Base-by-base conservation (phyloP, 2,329 filamentous ascomycete species). In the Calonectria hawksworthii region DNA sequence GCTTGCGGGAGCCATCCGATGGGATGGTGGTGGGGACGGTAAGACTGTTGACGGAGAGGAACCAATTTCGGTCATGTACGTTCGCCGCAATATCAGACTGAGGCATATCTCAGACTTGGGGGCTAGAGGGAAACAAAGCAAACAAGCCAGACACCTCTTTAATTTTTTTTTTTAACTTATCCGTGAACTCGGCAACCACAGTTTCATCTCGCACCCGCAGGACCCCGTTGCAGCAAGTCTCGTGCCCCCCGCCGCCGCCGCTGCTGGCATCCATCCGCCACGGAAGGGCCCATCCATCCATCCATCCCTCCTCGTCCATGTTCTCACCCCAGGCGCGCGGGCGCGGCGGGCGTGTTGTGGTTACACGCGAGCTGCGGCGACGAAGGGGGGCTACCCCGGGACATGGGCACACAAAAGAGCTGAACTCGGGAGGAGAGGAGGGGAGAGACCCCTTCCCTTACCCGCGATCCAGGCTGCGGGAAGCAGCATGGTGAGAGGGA, bases 341-440 rank as follows among this genome's bases (percentile, higher is more conserved):
- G 70, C 74, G 75, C 76, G 70, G 21, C 14, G 21, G 21, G 51
- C 18, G 75, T 74, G n/a, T n/a, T n/a, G n/a, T 78, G 72, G 74
- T 80, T 79, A 78, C 79, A 80, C 79, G 68, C 76, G 41, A 38
- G 56, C 56, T 61, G 56, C 34, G 34, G 56, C 56, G 13, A 36
- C 34, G 32, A 56, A 14, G 18, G 28, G 26, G 21, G n/a, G 13
- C 7, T 16, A n/a, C 51, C 51, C 14, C 18, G 28, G 26, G 14
- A 21, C 51, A 21, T 21, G 26, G 51, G 26, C 16, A 54, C 28
- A 28, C 14, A 54, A 14, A n/a, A n/a, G n/a, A 54, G 51, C 16
- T 54, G 51, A 30, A 28, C 51, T 54, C 28, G 26, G 51, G 26
- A n/a, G 51, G 51, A 11, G 28, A 32, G 51, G 26, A n/a, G 51